phyloP scores from a whole-genome alignment of 2,329 filamentous ascomycete genomes.

The Exophiala spinifera region DNA sequence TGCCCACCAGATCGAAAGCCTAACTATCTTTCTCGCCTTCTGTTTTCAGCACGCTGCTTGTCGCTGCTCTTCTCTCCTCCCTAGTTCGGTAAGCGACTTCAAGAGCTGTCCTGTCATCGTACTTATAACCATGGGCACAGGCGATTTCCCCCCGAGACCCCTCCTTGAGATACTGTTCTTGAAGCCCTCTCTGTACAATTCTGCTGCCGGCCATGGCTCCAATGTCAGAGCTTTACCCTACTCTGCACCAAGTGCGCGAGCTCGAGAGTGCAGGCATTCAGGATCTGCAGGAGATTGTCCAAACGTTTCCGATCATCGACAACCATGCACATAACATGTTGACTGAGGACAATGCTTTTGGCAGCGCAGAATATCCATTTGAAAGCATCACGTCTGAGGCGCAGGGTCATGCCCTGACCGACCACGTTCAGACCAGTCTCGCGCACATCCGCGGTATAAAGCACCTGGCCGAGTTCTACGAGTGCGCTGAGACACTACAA shows the following conservation, averaged over 20 bases:
- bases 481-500: conserved; percentile 62
- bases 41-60: neutral
- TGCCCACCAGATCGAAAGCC: neutral
- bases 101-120: neutral
- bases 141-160: neutral
- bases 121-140: neutral
- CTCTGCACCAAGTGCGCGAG: conserved; percentile 22
- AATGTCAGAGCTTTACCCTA: conserved; percentile 34
- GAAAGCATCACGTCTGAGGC: conserved; percentile 71
- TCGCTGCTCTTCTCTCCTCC: neutral
- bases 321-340: conserved; percentile 49
- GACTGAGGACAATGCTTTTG: conserved; percentile 32
- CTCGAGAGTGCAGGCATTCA: conserved; percentile 29
- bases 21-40: neutral
- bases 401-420: conserved; percentile 59
- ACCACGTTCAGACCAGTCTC: conserved; percentile 60
- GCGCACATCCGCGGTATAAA: conserved; percentile 67
- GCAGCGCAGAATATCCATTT: conserved; percentile 43
- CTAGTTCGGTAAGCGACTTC: neutral
- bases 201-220: conserved; percentile 15
- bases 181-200: too few species aligned
- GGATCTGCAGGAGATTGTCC: conserved; percentile 37
- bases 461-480: conserved; percentile 64
- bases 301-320: conserved; percentile 45
- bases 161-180: too few species aligned